A percentile compares a stretch with the other conserved stretches of the same genome.
These are phyloP conservation scores for Claviceps monticola DNA, from an alignment of 2,329 filamentous ascomycete genomes.

Conservation along the genomic window DNA sequence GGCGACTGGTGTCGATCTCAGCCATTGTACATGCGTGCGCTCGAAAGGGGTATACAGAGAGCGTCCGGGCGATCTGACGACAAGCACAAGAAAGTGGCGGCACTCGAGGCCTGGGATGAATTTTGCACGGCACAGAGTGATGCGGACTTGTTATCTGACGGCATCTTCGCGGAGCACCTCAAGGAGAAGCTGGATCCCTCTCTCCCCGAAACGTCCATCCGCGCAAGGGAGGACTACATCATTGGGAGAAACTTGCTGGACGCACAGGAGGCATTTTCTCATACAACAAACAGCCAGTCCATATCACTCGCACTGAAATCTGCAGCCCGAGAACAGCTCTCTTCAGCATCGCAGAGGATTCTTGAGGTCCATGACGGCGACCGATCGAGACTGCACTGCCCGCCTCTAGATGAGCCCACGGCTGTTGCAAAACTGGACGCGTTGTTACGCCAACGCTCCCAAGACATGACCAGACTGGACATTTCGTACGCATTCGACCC, in stretches of 20 bases:
- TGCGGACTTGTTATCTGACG: conserved; percentile 45
- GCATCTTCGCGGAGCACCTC: conserved; percentile 29
- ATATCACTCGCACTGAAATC: conserved; percentile 19
- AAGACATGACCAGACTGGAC: conserved; percentile 31
- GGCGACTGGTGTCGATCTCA: conserved; percentile 39
- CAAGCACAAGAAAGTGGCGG: conserved; percentile 9
- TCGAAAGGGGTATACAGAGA: conserved; percentile 16
- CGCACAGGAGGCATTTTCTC: conserved; percentile 21
- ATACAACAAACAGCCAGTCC: conserved; percentile 13
- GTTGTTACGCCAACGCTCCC: conserved; percentile 18
- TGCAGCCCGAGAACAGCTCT: conserved; percentile 13
- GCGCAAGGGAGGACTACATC: conserved; percentile 35
- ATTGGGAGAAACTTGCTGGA: conserved; percentile 35
- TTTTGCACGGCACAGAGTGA: conserved; percentile 50
- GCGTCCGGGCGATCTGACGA: conserved; percentile 8
- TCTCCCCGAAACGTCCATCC: conserved; percentile 38
- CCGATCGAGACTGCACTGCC: conserved; percentile 5
- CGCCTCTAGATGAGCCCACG: conserved; percentile 18
- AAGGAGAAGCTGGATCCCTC: conserved; percentile 48
- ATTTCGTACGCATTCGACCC: conserved; percentile 47
- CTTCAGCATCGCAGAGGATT: not conserved
- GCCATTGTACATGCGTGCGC: conserved; percentile 19
- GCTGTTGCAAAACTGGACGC: conserved; percentile 24
- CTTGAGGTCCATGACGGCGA: not conserved
- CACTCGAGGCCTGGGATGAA: conserved; percentile 36